Base-by-base conservation (phyloP, 2,329 filamentous ascomycete species). In the Beauveria sp. region DNA sequence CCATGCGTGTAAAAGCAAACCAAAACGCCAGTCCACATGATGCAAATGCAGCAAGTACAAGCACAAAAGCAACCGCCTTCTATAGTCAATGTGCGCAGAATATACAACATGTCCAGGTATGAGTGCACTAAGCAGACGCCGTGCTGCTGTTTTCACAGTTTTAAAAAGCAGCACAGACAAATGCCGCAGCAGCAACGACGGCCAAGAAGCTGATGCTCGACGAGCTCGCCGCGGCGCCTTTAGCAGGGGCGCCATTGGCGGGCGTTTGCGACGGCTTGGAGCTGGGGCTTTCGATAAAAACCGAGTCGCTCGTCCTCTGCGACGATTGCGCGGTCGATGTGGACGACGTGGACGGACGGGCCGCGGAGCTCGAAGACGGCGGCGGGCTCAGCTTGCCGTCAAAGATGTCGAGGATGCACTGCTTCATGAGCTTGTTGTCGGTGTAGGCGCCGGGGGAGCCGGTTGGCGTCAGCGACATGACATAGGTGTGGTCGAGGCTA, bases 401-500 rank as follows among this genome's bases (percentile, higher is more conserved):
- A 68, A 77, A 77, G 0, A 73, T 68, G 8, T 65, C 71, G n/a
- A 79, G 65, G 7, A 79, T 69, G 64, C 77, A 80, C 64, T 77
- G 64, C 50, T 72, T 71, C 74, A 78, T 74, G 34, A 80, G 66
- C n/a, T 73, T 63, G 63, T 73, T 77, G 65, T 80, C 75, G 47
- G 59, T 65, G 58, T 69, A 74, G 3, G 59, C 59, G 42, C 68
- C 67, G 3, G 65, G 61, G 5, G 64, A 58, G 40, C 66, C 66
- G 0, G 62, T 45, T 1, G 78, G 78, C 26, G 78, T 78, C n/a
- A 79, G 66, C 38, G 73, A 75, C 51, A 80, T 66, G 45, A 79
- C 65, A 62, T 80, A 79, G 3, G 70, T 70, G 6, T 67, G 65
- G 60, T 72, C 70, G 65, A 80, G 79, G 64, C 74, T 76, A 9